Conservation (phyloP, 371 early-diverging fungal genomes). For the Cladochytrium tenue region DNA sequence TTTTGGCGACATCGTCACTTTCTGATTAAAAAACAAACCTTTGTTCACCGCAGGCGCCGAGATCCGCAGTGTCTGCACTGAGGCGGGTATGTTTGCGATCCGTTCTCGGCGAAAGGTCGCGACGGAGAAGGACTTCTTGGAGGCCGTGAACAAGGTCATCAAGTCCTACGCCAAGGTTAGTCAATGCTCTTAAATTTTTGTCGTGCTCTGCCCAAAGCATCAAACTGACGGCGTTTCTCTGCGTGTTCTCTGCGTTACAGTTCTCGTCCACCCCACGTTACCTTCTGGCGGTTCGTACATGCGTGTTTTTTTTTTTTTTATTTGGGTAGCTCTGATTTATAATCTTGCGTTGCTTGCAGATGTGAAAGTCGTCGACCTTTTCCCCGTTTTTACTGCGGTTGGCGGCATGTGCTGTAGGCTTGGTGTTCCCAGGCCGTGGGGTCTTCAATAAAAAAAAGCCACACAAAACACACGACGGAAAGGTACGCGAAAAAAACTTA, state of each 20-base stretch:
- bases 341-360: background rate
- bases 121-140: constrained; percentile 99
- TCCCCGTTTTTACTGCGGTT: too few relatives aligned
- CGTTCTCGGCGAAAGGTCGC: constrained; percentile 98
- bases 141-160: constrained; percentile 99
- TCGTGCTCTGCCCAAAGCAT: background rate
- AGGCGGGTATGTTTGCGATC: constrained; percentile 99
- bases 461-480: too few relatives aligned
- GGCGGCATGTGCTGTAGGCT: too few relatives aligned
- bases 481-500: too few relatives aligned
- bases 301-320: background rate
- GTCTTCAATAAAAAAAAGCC: too few relatives aligned
- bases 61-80: constrained; percentile 98
- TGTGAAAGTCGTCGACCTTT: too few relatives aligned
- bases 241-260: constrained; percentile 7
- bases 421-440: too few relatives aligned
- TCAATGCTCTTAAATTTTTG: constrained; percentile 17
- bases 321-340: background rate
- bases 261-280: constrained; percentile 50
- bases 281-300: constrained; percentile 39
- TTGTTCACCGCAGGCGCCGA: constrained; percentile 71
- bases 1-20: too few relatives aligned
- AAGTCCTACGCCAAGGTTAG: constrained; percentile 96
- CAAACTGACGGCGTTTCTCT: background rate
- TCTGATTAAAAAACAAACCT: constrained; percentile 41